Evolutionary conservation across 805 yeast species (phyloP).

Genomic region (Metschnikowia shivogae): DNA sequence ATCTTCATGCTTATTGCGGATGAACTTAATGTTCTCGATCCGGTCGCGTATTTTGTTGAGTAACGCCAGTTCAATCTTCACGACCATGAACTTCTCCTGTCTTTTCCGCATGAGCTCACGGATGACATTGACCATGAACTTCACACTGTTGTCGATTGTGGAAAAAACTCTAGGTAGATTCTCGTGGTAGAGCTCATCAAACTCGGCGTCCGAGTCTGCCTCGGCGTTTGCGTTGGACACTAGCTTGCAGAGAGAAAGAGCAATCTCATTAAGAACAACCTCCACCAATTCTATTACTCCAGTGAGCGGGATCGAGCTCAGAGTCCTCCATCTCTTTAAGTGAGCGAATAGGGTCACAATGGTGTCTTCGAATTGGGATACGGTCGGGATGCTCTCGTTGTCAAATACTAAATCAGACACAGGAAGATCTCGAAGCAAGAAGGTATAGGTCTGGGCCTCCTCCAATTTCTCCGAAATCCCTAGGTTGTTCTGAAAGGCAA

Average conservation of each 20-base stretch:
- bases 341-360: constrained; percentile 52
- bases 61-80: constrained; percentile 49
- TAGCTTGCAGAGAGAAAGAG: constrained; percentile 38
- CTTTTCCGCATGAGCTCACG: constrained; percentile 75
- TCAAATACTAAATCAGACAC: constrained; percentile 44
- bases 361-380: constrained; percentile 44
- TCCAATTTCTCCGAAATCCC: constrained; percentile 55
- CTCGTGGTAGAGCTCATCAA: neutral
- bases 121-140: constrained; percentile 60
- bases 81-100: constrained; percentile 63
- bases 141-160: constrained; percentile 57
- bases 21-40: constrained; percentile 37
- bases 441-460: constrained; percentile 52
- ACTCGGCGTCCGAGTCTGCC: constrained; percentile 17
- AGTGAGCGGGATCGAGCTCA: constrained; percentile 54
- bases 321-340: constrained; percentile 55
- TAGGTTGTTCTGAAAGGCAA: constrained; percentile 67
- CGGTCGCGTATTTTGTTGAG: constrained; percentile 37
- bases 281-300: constrained; percentile 67
- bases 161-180: constrained; percentile 31
- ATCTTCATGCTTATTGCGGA: constrained; percentile 54
- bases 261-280: constrained; percentile 56
- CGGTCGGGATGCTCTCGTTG: constrained; percentile 19
- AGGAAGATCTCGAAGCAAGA: constrained; percentile 68
- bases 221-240: constrained; percentile 40